Conservation (phyloP, 192 early-diverging fungal species). For the Glomus cerebriforme region DNA sequence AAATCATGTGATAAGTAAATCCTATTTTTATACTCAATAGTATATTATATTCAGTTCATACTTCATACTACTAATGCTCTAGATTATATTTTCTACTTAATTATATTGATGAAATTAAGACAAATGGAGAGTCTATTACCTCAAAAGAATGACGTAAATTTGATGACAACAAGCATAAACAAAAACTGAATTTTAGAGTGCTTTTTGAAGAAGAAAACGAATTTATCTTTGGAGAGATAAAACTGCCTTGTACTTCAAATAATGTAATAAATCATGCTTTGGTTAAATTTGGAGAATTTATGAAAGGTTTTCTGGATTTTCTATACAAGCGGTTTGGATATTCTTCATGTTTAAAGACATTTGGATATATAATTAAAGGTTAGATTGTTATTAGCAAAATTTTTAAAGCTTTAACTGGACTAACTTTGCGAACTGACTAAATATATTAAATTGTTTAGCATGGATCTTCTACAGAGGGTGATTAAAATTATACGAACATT, state of each 20-base stretch:
- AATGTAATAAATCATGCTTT: conserved; percentile 17
- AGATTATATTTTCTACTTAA: not conserved
- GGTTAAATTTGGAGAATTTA: conserved; percentile 9
- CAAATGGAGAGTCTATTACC: not conserved
- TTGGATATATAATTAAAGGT: not conserved
- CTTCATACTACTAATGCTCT: too few species aligned
- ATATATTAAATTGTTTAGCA: conserved; percentile 12
- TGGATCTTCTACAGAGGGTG: not conserved
- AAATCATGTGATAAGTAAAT: too few species aligned
- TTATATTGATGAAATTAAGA: not conserved
- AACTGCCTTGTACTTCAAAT: not conserved
- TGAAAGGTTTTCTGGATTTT: conserved; percentile 11
- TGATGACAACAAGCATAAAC: not conserved
- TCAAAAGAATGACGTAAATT: not conserved
- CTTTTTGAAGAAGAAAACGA: conserved; percentile 5
- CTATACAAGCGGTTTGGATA: conserved; percentile 8
- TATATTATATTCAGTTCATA: too few species aligned
- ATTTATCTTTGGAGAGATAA: conserved; percentile 17
- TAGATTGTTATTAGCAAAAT: conserved; percentile 4
- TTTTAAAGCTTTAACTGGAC: conserved; percentile 7
- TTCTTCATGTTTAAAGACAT: conserved; percentile 2
- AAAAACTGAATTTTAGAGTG: not conserved
- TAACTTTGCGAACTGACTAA: not conserved
- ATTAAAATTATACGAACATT: too few species aligned
- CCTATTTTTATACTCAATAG: too few species aligned